These are phyloP conservation scores for Earliella scabrosa DNA, from an alignment of 1,284 basidiomycete species.

Conservation along the genomic window DNA sequence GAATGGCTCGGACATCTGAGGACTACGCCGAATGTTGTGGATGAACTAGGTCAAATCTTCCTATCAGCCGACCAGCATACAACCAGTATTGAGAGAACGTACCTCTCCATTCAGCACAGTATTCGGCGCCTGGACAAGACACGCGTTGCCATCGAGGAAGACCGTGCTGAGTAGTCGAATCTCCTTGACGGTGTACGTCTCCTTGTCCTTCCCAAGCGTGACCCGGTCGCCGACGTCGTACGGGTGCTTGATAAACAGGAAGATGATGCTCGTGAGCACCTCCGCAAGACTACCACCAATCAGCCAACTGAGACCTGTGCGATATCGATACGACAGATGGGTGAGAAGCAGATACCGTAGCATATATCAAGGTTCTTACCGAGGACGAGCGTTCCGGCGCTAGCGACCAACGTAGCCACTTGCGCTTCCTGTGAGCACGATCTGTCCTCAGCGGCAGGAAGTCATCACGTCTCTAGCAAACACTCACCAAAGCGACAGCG, in stretches of 20 bases:
- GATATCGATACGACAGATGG: not conserved
- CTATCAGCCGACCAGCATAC: no score
- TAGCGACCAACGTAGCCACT: slow-evolving; percentile 76
- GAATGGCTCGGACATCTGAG: slow-evolving; percentile 75
- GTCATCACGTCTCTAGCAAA: slow-evolving; percentile 20
- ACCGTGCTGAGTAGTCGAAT: slow-evolving; percentile 84
- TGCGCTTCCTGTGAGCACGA: slow-evolving; percentile 57
- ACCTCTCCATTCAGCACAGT: slow-evolving; percentile 71
- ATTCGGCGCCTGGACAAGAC: slow-evolving; percentile 72
- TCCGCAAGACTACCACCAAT: slow-evolving; percentile 77
- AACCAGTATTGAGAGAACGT: no score
- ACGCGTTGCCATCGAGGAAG: slow-evolving; percentile 66
- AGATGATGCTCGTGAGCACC: slow-evolving; percentile 79
- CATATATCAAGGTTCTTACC: slow-evolving; percentile 43
- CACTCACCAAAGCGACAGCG: slow-evolving; percentile 68
- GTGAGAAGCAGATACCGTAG: not conserved
- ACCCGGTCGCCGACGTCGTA: slow-evolving; percentile 91
- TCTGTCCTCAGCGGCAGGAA: slow-evolving; percentile 24
- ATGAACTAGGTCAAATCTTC: no score
- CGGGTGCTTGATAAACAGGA: slow-evolving; percentile 86
- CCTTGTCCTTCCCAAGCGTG: slow-evolving; percentile 51
- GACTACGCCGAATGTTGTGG: slow-evolving; percentile 73
- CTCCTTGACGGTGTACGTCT: slow-evolving; percentile 84
- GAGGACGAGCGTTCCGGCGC: slow-evolving; percentile 82
- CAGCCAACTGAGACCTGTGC: slow-evolving; percentile 81